Evolutionary conservation across 495 filamentous ascomycete genomes (phyloP).

Genomic region (Saxispiralis lemnorum): DNA sequence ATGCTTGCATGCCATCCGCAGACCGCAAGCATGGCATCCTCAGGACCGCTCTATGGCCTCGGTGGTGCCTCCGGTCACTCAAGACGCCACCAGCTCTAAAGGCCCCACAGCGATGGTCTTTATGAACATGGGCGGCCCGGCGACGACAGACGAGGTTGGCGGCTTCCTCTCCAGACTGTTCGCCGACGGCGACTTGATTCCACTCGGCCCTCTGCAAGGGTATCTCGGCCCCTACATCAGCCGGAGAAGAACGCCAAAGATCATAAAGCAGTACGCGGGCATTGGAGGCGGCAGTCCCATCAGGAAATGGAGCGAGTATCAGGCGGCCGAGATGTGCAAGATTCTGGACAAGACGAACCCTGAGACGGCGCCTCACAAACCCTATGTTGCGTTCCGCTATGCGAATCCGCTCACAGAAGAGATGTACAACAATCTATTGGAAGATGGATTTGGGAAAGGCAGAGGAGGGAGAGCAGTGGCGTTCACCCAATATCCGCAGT

Average conservation of each 20-base stretch:
- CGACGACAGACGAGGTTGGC: conserved; percentile 70
- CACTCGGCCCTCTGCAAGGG: conserved; percentile 78
- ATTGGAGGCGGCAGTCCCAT: conserved; percentile 97
- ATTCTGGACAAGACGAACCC: conserved; percentile 77
- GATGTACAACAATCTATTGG: conserved; percentile 63
- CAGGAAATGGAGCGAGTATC: conserved; percentile 91
- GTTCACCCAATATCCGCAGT: conserved; percentile 97
- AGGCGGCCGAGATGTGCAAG: conserved; percentile 89
- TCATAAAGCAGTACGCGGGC: conserved; percentile 80
- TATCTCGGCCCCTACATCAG: conserved; percentile 83
- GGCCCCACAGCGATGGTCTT: conserved; percentile 91
- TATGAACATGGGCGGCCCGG: conserved; percentile 96
- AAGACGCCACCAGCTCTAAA: conserved; percentile 43
- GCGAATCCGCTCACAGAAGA: conserved; percentile 86
- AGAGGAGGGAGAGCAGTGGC: conserved; percentile 82
- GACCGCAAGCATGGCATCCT: conserved; percentile 30
- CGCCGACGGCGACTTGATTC: conserved; percentile 89
- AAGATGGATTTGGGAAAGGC: conserved; percentile 75
- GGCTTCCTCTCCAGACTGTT: conserved; percentile 89
- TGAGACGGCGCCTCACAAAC: conserved; percentile 88
- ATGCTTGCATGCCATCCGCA: conserved; percentile 7
- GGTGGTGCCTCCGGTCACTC: conserved; percentile 55
- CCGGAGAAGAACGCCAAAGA: conserved; percentile 76
- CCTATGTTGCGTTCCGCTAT: conserved; percentile 97
- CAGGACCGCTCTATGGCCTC: conserved; percentile 21